phyloP scores from a whole-genome alignment of 768 basidiomycete genomes.

The Boletus rex-veris region DNA sequence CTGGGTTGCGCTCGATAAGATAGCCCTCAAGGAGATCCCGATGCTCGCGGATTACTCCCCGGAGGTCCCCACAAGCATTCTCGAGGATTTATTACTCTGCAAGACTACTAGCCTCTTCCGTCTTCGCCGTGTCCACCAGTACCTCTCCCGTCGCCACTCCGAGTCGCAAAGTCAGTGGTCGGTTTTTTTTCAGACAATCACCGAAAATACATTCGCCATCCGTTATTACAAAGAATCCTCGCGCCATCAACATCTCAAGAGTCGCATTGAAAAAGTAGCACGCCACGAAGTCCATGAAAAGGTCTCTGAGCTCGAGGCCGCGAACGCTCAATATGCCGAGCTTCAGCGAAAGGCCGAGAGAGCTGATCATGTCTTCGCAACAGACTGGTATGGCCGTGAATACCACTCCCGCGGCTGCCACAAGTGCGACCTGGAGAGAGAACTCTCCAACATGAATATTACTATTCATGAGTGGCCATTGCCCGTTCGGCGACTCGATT shows the following conservation, averaged over 20 bases:
- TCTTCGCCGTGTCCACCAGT: conserved; percentile 22
- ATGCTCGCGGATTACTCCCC: conserved; percentile 33
- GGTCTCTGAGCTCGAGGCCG: conserved; percentile 23
- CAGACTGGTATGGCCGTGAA: not conserved
- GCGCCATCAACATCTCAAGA: conserved; percentile 24
- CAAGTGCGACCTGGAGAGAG: conserved; percentile 29
- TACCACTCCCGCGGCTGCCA: conserved; percentile 12
- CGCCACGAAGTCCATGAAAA: conserved; percentile 19
- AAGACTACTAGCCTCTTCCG: conserved; percentile 27
- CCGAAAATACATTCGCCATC: conserved; percentile 27
- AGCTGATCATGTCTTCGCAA: conserved; percentile 4
- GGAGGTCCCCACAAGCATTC: conserved; percentile 26
- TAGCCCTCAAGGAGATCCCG: conserved; percentile 18
- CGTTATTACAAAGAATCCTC: conserved; percentile 33
- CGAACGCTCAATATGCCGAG: conserved; percentile 20
- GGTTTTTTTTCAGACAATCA: conserved; percentile 30
- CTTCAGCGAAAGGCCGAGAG: conserved; percentile 10
- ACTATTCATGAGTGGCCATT: conserved; percentile 46
- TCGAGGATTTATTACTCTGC: conserved; percentile 30
- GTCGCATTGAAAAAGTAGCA: conserved; percentile 31
- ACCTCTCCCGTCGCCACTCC: conserved; percentile 33
- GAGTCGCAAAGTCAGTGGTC: conserved; percentile 21
- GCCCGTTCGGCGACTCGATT: conserved; percentile 22
- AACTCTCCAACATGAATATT: conserved; percentile 28
- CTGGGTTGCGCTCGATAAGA: conserved; percentile 36